A percentile compares a stretch with the other conserved stretches of the same genome.
Evolutionary conservation across 805 yeast species (phyloP).

Genomic region (Saturnispora saitoi): DNA sequence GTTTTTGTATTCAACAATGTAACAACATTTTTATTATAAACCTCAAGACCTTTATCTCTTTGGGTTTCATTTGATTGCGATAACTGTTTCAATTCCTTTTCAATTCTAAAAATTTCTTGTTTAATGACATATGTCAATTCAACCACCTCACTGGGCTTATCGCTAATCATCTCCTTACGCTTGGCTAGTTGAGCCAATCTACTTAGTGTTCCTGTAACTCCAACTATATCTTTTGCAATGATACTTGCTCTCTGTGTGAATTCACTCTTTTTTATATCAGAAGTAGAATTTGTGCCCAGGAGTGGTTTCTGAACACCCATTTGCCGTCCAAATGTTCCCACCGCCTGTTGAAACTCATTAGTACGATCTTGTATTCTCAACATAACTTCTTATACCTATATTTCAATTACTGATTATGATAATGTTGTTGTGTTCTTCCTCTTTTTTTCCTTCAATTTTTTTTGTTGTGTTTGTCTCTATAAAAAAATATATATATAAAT

Average conservation of each 20-base stretch:
- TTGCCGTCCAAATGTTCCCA: slow-evolving; percentile 57
- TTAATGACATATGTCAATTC: slow-evolving; percentile 82
- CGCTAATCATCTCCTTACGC: slow-evolving; percentile 85
- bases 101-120: slow-evolving; percentile 80
- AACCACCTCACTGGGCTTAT: slow-evolving; percentile 86
- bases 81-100: slow-evolving; percentile 54
- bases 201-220: slow-evolving; percentile 71
- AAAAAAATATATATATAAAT: not conserved
- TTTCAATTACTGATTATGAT: not conserved
- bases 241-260: slow-evolving; percentile 65
- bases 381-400: not conserved
- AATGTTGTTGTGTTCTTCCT: not conserved
- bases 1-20: slow-evolving; percentile 81
- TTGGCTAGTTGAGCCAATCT: slow-evolving; percentile 78
- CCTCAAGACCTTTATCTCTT: slow-evolving; percentile 45
- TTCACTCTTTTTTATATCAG: slow-evolving; percentile 35
- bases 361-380: slow-evolving; percentile 70
- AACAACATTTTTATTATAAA: slow-evolving; percentile 79
- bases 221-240: slow-evolving; percentile 84
- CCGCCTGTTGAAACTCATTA: slow-evolving; percentile 87
- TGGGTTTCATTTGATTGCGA: slow-evolving; percentile 27
- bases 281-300: not conserved
- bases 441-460: not conserved
- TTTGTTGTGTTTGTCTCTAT: not conserved
- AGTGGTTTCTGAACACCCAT: slow-evolving; percentile 12